A percentile compares a stretch with the other conserved stretches of the same genome.
phyloP scores from a whole-genome alignment of 73 alveolate species.

The Diophrys appendiculata region DNA sequence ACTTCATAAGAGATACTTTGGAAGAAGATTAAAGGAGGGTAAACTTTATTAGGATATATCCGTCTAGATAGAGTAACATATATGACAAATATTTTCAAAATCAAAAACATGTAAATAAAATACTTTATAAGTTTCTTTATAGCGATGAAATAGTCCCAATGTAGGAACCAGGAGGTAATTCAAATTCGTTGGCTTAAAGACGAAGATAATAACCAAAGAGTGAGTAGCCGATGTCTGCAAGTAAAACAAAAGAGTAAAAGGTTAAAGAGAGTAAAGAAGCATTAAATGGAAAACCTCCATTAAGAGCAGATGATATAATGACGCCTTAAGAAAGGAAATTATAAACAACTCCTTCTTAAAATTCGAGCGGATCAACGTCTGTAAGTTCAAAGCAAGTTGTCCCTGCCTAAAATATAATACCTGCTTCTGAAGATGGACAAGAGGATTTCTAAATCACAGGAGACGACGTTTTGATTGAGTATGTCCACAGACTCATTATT shows the following conservation, averaged over 20 bases:
- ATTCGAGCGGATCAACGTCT: neutral
- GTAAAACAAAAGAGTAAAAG: neutral
- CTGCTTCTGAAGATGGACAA: conserved; percentile 1
- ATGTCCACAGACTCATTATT: conserved; percentile 35
- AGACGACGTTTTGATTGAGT: conserved; percentile 59
- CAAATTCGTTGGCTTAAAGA: neutral
- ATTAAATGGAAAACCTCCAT: neutral
- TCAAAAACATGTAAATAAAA: conserved; percentile 29
- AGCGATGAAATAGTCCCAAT: conserved; percentile 14
- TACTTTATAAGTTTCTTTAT: conserved; percentile 16
- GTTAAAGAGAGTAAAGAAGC: neutral
- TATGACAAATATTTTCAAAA: conserved; percentile 35
- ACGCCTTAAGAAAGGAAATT: too few relatives aligned
- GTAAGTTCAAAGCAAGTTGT: conserved; percentile 2
- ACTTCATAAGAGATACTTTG: conserved; percentile 34
- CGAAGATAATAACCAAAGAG: neutral
- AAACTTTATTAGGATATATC: conserved; percentile 53
- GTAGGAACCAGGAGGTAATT: neutral
- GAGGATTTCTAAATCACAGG: conserved; percentile 49
- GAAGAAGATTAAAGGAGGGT: conserved; percentile 34
- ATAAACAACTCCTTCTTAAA: neutral
- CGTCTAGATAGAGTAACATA: conserved; percentile 15
- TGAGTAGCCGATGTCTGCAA: neutral
- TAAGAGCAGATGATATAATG: neutral
- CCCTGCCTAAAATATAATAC: neutral